A percentile compares a stretch with the other conserved stretches of the same genome.
Evolutionary conservation across 306 rosid species (phyloP).

Genomic region (Albizia julibrissin): DNA sequence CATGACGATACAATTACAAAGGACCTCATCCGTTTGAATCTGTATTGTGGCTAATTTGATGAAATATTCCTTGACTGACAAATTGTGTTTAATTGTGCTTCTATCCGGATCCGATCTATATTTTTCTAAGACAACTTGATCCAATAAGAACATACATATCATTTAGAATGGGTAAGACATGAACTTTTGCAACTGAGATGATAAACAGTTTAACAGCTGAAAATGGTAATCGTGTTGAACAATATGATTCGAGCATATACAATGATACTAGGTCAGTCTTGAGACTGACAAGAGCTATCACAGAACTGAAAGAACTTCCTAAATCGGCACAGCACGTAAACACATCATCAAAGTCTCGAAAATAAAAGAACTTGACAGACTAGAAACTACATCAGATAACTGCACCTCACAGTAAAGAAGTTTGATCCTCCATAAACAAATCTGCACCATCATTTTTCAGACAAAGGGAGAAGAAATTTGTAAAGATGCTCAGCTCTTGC

Average conservation of each 20-base stretch:
- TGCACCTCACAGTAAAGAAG: slow-evolving; percentile 34
- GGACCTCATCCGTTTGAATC: neutral
- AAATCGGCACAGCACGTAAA: slow-evolving; percentile 6
- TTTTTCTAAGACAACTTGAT: neutral
- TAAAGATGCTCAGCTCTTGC: slow-evolving; percentile 33
- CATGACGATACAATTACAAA: neutral
- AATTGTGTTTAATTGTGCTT: slow-evolving; percentile 16
- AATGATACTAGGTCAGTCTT: slow-evolving; percentile 10
- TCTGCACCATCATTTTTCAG: slow-evolving; percentile 42
- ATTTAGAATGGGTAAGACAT: neutral
- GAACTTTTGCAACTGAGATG: neutral
- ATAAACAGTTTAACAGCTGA: neutral
- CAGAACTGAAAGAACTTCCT: slow-evolving; percentile 3
- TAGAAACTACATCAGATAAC: slow-evolving; percentile 31
- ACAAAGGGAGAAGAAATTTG: slow-evolving; percentile 13
- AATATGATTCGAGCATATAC: neutral
- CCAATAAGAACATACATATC: neutral
- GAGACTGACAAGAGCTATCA: slow-evolving; percentile 17
- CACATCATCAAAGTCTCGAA: neutral
- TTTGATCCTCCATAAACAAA: slow-evolving; percentile 35
- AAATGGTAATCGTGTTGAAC: neutral
- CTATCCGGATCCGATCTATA: neutral
- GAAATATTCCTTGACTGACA: neutral
- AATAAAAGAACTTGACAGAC: slow-evolving; percentile 33
- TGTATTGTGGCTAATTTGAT: neutral